Conservation (phyloP, 2,329 filamentous ascomycete species). For the Aspergillus sp. region DNA sequence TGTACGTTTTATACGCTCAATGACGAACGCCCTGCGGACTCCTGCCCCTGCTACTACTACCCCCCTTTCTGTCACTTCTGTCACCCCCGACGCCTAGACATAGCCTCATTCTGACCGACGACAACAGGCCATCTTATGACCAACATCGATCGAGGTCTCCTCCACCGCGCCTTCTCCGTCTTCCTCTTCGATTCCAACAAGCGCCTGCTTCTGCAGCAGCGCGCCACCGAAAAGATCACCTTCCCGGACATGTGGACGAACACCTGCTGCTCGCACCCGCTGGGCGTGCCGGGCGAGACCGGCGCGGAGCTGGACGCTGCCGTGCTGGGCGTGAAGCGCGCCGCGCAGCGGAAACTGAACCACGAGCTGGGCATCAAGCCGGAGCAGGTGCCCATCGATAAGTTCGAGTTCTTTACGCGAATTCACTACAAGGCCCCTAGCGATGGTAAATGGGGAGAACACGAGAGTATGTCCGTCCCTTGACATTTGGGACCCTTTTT, state of each 20-base stretch:
- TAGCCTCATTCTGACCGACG: not conserved
- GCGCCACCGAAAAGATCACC: conserved; percentile 94
- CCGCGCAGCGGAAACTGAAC: conserved; percentile 87
- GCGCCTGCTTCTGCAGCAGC: conserved; percentile 89
- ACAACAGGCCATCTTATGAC: conserved; percentile 90
- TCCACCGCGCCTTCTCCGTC: conserved; percentile 95
- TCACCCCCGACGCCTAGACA: not conserved
- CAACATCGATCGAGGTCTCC: conserved; percentile 93
- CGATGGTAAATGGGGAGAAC: conserved; percentile 97
- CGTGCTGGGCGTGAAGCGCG: conserved; percentile 81
- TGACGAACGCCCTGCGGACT: not conserved
- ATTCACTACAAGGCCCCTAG: conserved; percentile 98
- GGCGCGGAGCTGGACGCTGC: conserved; percentile 77
- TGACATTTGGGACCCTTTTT: conserved; percentile 1
- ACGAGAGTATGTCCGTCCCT: conserved; percentile 71
- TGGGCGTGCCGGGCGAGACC: conserved; percentile 88
- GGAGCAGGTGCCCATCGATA: conserved; percentile 82
- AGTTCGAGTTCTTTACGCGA: conserved; percentile 90
- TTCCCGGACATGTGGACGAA: conserved; percentile 99
- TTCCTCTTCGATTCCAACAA: conserved; percentile 97
- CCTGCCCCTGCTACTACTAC: not conserved
- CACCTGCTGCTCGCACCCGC: conserved; percentile 96
- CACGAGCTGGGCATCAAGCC: conserved; percentile 92
- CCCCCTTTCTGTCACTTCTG: no score
- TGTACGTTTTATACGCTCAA: conserved; percentile 58